A percentile compares a stretch with the other conserved stretches of the same genome.
phyloP scores from a whole-genome alignment of 2,329 filamentous ascomycete species.

The Penicillium sp. region DNA sequence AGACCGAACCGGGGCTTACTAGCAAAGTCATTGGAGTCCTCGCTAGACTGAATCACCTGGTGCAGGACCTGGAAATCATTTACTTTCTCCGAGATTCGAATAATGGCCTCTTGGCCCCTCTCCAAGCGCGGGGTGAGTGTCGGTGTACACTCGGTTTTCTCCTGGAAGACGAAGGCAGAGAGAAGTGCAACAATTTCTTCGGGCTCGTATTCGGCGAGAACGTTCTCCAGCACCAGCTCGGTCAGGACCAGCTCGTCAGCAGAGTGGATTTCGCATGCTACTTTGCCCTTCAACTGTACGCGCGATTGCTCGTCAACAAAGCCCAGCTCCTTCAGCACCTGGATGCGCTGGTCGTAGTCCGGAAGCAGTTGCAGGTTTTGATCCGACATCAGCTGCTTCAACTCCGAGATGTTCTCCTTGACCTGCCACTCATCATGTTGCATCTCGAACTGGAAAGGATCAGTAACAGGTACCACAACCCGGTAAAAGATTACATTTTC shows the following conservation, averaged over 20 bases:
- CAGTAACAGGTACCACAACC: not conserved
- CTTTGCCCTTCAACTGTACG: slow-evolving; percentile 95
- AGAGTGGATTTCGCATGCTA: slow-evolving; percentile 96
- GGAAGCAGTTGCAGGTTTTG: slow-evolving; percentile 93
- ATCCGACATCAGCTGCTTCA: slow-evolving; percentile 86
- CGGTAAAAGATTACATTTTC: not conserved
- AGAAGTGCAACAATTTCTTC: slow-evolving; percentile 94
- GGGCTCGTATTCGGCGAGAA: slow-evolving; percentile 88
- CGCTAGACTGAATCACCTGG: slow-evolving; percentile 84
- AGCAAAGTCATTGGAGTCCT: slow-evolving; percentile 89
- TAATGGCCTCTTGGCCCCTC: slow-evolving; percentile 75
- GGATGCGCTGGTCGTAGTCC: slow-evolving; percentile 92
- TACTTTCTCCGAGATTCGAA: slow-evolving; percentile 86
- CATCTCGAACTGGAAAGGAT: slow-evolving; percentile 68
- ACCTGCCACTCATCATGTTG: slow-evolving; percentile 96
- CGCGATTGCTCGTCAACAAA: slow-evolving; percentile 85
- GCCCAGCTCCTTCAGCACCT: slow-evolving; percentile 81
- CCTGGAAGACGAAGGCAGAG: slow-evolving; percentile 94
- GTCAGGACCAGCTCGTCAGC: slow-evolving; percentile 94
- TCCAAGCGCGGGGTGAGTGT: slow-evolving; percentile 77
- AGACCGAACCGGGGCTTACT: slow-evolving; percentile 83
- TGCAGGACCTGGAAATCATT: slow-evolving; percentile 83
- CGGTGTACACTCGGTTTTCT: slow-evolving; percentile 81
- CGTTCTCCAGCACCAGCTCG: slow-evolving; percentile 92
- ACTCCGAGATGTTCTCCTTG: slow-evolving; percentile 81